Percentiles rank a stretch among this genome's conserved stretches.
These are phyloP conservation scores for Scedosporium apiospermum DNA, from an alignment of 2,329 filamentous ascomycete genomes.

Conservation along the genomic window DNA sequence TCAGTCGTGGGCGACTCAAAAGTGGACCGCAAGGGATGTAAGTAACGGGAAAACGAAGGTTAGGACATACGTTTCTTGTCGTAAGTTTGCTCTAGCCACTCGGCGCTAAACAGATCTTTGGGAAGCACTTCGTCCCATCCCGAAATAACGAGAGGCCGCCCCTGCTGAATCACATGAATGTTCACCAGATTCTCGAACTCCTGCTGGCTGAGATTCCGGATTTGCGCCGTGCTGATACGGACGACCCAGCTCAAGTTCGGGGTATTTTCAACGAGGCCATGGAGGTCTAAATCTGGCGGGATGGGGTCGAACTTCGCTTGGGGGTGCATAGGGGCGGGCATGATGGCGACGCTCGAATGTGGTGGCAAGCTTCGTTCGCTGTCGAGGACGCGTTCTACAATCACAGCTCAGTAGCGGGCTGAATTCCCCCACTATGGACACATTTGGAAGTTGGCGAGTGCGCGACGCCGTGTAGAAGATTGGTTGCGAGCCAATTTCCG, in stretches of 20 bases:
- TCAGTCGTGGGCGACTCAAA: not conserved
- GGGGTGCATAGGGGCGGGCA: constrained; percentile 67
- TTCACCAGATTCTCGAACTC: constrained; percentile 79
- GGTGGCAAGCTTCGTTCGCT: too few relatives aligned
- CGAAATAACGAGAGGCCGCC: constrained; percentile 84
- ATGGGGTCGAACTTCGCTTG: constrained; percentile 89
- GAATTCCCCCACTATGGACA: too few relatives aligned
- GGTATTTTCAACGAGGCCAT: constrained; percentile 63
- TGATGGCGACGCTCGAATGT: constrained; percentile 28
- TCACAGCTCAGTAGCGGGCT: too few relatives aligned
- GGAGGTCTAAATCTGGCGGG: constrained; percentile 72
- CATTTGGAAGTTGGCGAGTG: too few relatives aligned
- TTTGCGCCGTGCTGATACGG: constrained; percentile 68
- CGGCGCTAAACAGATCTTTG: constrained; percentile 64
- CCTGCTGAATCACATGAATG: constrained; percentile 73
- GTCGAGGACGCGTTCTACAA: too few relatives aligned
- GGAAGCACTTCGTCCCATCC: constrained; percentile 74
- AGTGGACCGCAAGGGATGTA: too few relatives aligned
- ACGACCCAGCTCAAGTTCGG: constrained; percentile 82
- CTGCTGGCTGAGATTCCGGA: constrained; percentile 65
- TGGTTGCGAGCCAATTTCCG: too few relatives aligned
- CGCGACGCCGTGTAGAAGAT: too few relatives aligned
- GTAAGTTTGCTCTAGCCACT: constrained; percentile 72
- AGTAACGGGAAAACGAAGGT: not conserved
- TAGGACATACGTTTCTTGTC: constrained; percentile 61